phyloP scores from a whole-genome alignment of 129 eudicot genomes.

The Centella asiatica region DNA sequence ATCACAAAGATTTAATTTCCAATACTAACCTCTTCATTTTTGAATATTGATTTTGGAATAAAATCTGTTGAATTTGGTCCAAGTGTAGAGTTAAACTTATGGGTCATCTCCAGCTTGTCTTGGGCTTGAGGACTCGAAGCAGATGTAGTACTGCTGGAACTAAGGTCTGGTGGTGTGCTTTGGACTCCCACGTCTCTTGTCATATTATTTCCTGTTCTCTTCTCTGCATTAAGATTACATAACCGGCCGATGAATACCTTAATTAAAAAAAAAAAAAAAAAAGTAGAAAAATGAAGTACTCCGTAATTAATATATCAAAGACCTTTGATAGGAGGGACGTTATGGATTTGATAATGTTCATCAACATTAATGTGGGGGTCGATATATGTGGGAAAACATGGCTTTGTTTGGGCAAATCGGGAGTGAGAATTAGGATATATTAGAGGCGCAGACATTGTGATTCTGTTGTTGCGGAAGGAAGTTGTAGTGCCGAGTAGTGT shows the following conservation, averaged over 20 bases:
- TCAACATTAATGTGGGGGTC: too few relatives aligned
- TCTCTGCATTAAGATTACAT: conserved; percentile 15
- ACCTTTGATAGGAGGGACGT: conserved; percentile 43
- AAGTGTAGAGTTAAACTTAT: conserved; percentile 20
- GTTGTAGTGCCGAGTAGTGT: conserved; percentile 57
- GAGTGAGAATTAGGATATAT: conserved; percentile 41
- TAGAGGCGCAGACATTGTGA: conserved; percentile 81
- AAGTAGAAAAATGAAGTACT: neutral
- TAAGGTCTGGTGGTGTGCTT: conserved; percentile 29
- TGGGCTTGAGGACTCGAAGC: conserved; percentile 49
- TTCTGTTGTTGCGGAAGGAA: conserved; percentile 54
- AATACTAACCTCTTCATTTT: conserved; percentile 20
- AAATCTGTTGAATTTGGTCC: conserved; percentile 38
- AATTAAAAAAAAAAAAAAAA: neutral
- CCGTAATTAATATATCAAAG: neutral
- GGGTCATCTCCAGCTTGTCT: conserved; percentile 50
- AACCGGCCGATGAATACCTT: too few relatives aligned
- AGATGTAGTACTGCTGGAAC: conserved; percentile 44
- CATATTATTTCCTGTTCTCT: conserved; percentile 35
- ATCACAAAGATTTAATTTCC: neutral
- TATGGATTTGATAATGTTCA: conserved; percentile 31
- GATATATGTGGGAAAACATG: conserved; percentile 1
- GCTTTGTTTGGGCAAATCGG: conserved; percentile 16
- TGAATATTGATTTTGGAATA: conserved; percentile 16
- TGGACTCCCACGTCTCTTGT: conserved; percentile 67